phyloP scores from a whole-genome alignment of 495 filamentous ascomycete species.

The Hypoxylon fragiforme region DNA sequence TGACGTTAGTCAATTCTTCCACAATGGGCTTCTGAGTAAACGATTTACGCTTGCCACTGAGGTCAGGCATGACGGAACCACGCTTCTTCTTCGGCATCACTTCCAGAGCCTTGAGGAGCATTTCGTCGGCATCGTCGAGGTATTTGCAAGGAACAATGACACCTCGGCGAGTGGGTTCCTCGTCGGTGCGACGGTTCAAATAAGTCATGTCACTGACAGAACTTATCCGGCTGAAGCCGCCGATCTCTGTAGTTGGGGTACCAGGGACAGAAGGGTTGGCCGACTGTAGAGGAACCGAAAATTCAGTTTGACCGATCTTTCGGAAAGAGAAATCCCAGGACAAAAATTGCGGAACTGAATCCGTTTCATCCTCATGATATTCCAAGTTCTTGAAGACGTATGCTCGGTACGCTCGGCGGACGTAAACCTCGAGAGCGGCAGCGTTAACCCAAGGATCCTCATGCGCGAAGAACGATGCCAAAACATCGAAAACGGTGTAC shows the following conservation, averaged over 20 bases:
- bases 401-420: conserved; percentile 94
- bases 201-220: conserved; percentile 98
- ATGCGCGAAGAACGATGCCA: conserved; percentile 92
- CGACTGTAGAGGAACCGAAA: conserved; percentile 74
- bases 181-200: conserved; percentile 64
- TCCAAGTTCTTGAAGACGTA: conserved; percentile 86
- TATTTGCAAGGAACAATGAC: conserved; percentile 91
- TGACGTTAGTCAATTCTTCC: conserved; percentile 84
- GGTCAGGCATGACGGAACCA: conserved; percentile 61
- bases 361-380: conserved; percentile 75
- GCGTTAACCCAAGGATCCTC: conserved; percentile 93
- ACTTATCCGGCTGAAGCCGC: conserved; percentile 75
- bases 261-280: conserved; percentile 80
- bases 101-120: conserved; percentile 78
- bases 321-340: conserved; percentile 95
- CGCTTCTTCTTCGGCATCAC: conserved; percentile 66
- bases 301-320: conserved; percentile 88
- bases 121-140: conserved; percentile 90
- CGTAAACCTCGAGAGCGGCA: conserved; percentile 92
- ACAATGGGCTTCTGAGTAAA: conserved; percentile 53
- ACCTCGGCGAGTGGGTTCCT: conserved; percentile 86
- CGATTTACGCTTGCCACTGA: conserved; percentile 72
- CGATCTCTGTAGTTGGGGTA: conserved; percentile 68
- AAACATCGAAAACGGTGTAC: conserved; percentile 95
- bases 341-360: conserved; percentile 73